Percentiles rank a stretch among this genome's conserved stretches.
phyloP scores from a whole-genome alignment of 1,284 basidiomycete species.

The Pyrrhoderma lamaoense region DNA sequence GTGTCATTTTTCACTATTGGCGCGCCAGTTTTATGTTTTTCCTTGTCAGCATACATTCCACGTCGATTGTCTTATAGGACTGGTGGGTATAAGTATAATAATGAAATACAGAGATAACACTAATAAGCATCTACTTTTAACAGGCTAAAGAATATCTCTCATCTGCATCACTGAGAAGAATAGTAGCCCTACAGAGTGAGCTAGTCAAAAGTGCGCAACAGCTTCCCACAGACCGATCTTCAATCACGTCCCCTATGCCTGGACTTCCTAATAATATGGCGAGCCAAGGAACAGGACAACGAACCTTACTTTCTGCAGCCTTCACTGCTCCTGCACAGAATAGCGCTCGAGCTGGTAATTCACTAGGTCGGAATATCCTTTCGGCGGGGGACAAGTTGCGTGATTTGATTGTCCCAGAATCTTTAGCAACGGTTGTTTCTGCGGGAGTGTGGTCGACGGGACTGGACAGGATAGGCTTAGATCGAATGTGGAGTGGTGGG shows the following conservation, averaged over 20 bases:
- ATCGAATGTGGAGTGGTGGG: slow-evolving; percentile 38
- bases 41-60: slow-evolving; percentile 96
- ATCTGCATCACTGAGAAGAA: slow-evolving; percentile 70
- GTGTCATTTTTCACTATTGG: slow-evolving; percentile 72
- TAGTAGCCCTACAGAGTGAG: slow-evolving; percentile 79
- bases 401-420: slow-evolving; percentile 88
- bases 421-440: slow-evolving; percentile 67
- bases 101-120: background rate
- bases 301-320: slow-evolving; percentile 66
- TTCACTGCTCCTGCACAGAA: slow-evolving; percentile 55
- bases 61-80: slow-evolving; percentile 86
- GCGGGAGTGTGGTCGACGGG: slow-evolving; percentile 54
- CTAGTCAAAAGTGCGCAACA: slow-evolving; percentile 51
- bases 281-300: slow-evolving; percentile 33
- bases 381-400: slow-evolving; percentile 85
- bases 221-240: slow-evolving; percentile 29
- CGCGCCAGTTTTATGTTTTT: slow-evolving; percentile 96
- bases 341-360: slow-evolving; percentile 45
- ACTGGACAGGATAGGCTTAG: slow-evolving; percentile 32
- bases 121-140: slow-evolving; percentile 9
- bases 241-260: slow-evolving; percentile 27
- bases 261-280: slow-evolving; percentile 35
- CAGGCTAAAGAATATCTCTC: slow-evolving; percentile 90
- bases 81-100: slow-evolving; percentile 50
- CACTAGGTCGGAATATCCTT: slow-evolving; percentile 73